Conservation (phyloP, 257 asterid genomes). For the Ophiorrhiza pumila region DNA sequence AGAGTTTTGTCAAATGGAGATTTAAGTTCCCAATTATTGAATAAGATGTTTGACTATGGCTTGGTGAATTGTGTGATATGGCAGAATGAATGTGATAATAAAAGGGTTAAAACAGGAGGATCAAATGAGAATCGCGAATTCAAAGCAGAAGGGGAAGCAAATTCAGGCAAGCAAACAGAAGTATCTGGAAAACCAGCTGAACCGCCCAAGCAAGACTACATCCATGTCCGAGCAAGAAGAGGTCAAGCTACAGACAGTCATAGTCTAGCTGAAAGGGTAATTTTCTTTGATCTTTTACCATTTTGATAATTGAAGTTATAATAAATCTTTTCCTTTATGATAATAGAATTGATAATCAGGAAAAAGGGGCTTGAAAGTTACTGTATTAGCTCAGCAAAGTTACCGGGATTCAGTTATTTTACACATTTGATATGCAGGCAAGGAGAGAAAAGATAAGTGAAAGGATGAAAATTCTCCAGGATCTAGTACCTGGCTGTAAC, state of each 20-base stretch:
- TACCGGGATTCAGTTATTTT: background rate
- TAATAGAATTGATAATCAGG: background rate
- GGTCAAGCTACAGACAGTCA: slow-evolving; percentile 60
- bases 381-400: background rate
- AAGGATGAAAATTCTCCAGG: slow-evolving; percentile 54
- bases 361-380: background rate
- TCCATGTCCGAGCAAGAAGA: slow-evolving; percentile 51
- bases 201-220: slow-evolving; percentile 46
- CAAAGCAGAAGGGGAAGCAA: slow-evolving; percentile 32
- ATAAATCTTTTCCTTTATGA: background rate
- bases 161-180: slow-evolving; percentile 32
- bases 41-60: background rate
- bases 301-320: background rate
- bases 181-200: slow-evolving; percentile 30
- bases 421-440: slow-evolving; percentile 34
- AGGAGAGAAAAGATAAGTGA: slow-evolving; percentile 55
- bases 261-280: slow-evolving; percentile 55
- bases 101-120: slow-evolving; percentile 31
- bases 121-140: slow-evolving; percentile 26
- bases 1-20: no score
- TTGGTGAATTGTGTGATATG: slow-evolving; percentile 6
- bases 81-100: slow-evolving; percentile 35
- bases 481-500: slow-evolving; percentile 53
- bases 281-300: slow-evolving; percentile 8
- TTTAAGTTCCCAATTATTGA: background rate